Base-by-base conservation (phyloP, 345 rosid species). In the Luvunga scandens region DNA sequence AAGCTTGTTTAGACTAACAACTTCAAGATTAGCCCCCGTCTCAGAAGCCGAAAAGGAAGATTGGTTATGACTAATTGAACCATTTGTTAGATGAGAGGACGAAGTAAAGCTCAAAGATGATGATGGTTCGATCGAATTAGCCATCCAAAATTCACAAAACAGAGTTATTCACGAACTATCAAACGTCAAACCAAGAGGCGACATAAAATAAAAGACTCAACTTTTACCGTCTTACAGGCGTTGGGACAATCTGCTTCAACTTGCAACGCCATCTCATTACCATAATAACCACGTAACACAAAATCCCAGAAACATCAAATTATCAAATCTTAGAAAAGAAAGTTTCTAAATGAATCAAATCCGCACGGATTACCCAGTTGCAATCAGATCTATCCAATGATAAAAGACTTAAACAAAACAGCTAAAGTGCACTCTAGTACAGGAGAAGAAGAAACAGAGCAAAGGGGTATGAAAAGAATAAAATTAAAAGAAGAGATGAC, bases 41-140 rank as follows among this genome's bases (percentile, higher is more conserved):
- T 86, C 92, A 31, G 76, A 39, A 71, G 24, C 76, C 13, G 75
- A 72, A 62, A 86, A 71, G 61, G 83, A 30, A 62, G 89, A 81
- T 27, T 75, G 76, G 61, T 83, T 81, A 74, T 71, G 88, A 80
- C 83, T 81, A 61, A 84, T 72, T 14, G 90, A 78, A 60, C 88
- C 81, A 78, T 90, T 71, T 33, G 98, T 87, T 38, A 86, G 25
- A 7, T 88, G 84, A 55, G 91, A 87, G 78, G 96, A 85, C 64
- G 97, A 90, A 74, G 90, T 85, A 72, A 89, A 91, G 81, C 97
- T 95, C 86, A 91, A 81, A 77, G 95, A 89, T 36, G 97, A 91
- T 1, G 98, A 92, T 77, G 89, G 94, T 85, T 95, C 98, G 9
- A 84, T 83, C 5, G 85, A 83, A 83, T 81, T 82, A 66, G 92